Percentiles rank a stretch among this genome's conserved stretches.
phyloP scores from a whole-genome alignment of 305 asterid genomes.

The Rubia balearica region DNA sequence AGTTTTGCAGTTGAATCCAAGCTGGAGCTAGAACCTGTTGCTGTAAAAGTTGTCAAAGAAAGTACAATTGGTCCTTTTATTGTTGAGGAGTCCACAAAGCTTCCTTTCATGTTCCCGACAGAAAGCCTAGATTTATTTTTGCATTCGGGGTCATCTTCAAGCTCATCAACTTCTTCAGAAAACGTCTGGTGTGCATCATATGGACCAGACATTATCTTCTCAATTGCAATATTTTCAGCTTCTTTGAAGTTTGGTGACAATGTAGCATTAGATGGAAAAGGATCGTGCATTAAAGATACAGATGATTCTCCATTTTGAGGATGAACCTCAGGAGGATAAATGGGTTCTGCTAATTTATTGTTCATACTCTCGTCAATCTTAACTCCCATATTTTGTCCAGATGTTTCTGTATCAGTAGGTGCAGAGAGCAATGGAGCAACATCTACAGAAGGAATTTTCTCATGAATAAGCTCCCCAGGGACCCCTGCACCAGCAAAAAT shows the following conservation, averaged over 20 bases:
- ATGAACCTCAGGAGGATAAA: neutral
- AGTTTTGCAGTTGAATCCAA: constrained; percentile 16
- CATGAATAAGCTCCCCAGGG: constrained; percentile 17
- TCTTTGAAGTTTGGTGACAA: constrained; percentile 13
- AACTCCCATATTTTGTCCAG: constrained; percentile 8
- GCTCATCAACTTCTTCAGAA: constrained; percentile 23
- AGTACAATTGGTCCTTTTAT: constrained; percentile 14
- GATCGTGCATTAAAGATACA: constrained; percentile 5
- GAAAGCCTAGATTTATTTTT: constrained; percentile 11
- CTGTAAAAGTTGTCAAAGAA: constrained; percentile 11
- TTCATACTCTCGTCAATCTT: constrained; percentile 13
- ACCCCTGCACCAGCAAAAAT: constrained; percentile 1
- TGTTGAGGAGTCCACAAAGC: constrained; percentile 15
- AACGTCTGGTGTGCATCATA: constrained; percentile 16
- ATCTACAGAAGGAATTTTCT: constrained; percentile 9
- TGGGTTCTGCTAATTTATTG: neutral
- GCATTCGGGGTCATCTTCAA: constrained; percentile 23
- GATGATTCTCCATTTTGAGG: constrained; percentile 10
- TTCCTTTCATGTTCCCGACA: constrained; percentile 10
- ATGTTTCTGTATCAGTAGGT: constrained; percentile 3
- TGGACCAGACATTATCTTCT: constrained; percentile 21
- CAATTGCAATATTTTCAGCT: constrained; percentile 22
- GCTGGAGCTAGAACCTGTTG: constrained; percentile 22
- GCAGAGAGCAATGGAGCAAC: constrained; percentile 14
- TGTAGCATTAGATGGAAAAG: constrained; percentile 12